These are phyloP conservation scores for Pyrus bretschneideri DNA, from an alignment of 306 rosid species.

Conservation along the genomic window DNA sequence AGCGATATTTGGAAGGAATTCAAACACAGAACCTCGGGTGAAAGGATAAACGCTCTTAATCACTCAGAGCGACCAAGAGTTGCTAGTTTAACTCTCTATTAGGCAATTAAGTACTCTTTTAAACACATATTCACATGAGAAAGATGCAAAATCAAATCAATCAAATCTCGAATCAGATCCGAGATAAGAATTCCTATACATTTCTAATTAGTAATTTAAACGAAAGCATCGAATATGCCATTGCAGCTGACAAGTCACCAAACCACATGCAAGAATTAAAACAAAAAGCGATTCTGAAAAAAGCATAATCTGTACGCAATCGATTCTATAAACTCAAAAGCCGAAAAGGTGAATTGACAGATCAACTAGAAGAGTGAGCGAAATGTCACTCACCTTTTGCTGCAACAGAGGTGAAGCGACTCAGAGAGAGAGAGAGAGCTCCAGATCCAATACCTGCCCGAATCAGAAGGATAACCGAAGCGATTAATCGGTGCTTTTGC, in stretches of 20 bases:
- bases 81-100: no score
- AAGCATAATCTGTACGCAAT: background rate
- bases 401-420: background rate
- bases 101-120: background rate
- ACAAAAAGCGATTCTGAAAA: background rate
- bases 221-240: background rate
- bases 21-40: no score
- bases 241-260: background rate
- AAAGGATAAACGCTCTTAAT: no score
- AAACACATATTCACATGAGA: background rate
- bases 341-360: background rate
- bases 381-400: background rate
- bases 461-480: background rate
- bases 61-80: no score
- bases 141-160: background rate
- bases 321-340: background rate
- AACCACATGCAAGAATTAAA: background rate
- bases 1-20: no score
- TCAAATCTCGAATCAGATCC: background rate
- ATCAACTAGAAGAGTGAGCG: background rate
- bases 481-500: background rate
- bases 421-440: background rate
- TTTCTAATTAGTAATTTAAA: no score
- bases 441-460: background rate
- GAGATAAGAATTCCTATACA: background rate